Conservation (phyloP, 2,329 filamentous ascomycete species). For the Aspergillus pseudoterreus region DNA sequence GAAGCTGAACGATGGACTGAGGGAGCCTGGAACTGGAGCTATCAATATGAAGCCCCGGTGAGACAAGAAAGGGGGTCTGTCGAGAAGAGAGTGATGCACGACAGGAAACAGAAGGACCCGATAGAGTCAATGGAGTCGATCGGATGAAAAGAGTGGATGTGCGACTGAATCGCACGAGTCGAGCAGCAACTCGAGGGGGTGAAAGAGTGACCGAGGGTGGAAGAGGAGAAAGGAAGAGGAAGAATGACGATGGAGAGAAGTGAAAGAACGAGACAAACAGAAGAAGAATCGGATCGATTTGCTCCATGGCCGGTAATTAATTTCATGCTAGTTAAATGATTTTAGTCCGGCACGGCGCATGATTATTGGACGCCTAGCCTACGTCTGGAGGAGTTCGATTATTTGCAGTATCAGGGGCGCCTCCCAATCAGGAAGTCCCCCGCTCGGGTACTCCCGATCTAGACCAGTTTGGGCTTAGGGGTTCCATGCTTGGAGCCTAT, state of each 20-base stretch:
- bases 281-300: background rate
- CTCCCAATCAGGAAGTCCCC: background rate
- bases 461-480: background rate
- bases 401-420: background rate
- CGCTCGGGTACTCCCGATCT: background rate
- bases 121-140: constrained; percentile 12
- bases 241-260: background rate
- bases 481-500: background rate
- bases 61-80: too few species aligned
- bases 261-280: background rate
- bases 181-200: background rate
- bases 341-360: background rate
- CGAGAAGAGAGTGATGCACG: too few species aligned
- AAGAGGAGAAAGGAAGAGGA: background rate
- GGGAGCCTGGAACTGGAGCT: background rate
- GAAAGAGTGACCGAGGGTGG: background rate
- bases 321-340: background rate
- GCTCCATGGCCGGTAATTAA: background rate
- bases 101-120: background rate
- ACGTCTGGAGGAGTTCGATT: background rate
- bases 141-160: constrained; percentile 15
- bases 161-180: constrained; percentile 23
- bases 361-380: background rate
- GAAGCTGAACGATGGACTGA: background rate
- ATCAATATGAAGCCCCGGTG: too few species aligned